phyloP scores from a whole-genome alignment of 495 filamentous ascomycete species.

The Filosporella fistucella region DNA sequence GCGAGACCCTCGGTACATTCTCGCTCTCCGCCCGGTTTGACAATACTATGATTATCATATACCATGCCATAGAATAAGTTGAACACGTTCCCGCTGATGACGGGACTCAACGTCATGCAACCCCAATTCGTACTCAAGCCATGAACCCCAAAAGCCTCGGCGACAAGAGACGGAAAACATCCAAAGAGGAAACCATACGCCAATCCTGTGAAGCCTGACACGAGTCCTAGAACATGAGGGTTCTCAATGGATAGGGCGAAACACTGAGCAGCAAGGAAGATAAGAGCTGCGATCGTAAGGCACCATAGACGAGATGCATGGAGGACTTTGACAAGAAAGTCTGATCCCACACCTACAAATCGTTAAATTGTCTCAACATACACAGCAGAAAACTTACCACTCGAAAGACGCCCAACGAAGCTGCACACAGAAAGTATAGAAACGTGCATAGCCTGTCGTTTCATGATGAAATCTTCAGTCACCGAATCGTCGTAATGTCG shows the following conservation, averaged over 20 bases:
- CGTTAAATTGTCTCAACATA: neutral
- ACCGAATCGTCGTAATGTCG: slow-evolving; percentile 73
- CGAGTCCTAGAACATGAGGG: slow-evolving; percentile 69
- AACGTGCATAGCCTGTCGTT: slow-evolving; percentile 86
- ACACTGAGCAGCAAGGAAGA: slow-evolving; percentile 81
- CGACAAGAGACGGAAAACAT: slow-evolving; percentile 86
- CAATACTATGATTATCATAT: slow-evolving; percentile 72
- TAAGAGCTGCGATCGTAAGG: slow-evolving; percentile 64
- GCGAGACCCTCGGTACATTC: slow-evolving; percentile 73
- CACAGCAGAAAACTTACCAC: slow-evolving; percentile 43
- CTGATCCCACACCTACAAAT: slow-evolving; percentile 73
- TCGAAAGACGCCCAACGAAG: slow-evolving; percentile 75
- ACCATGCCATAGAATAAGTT: slow-evolving; percentile 83
- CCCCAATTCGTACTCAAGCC: slow-evolving; percentile 95
- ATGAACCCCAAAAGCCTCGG: slow-evolving; percentile 84
- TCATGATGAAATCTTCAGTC: slow-evolving; percentile 67
- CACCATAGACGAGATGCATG: slow-evolving; percentile 86
- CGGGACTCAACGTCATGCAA: slow-evolving; percentile 82
- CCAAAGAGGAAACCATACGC: slow-evolving; percentile 95
- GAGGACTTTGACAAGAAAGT: slow-evolving; percentile 77
- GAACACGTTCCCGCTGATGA: slow-evolving; percentile 84
- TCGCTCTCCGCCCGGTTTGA: slow-evolving; percentile 61
- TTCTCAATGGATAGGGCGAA: slow-evolving; percentile 74
- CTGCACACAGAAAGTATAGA: slow-evolving; percentile 84
- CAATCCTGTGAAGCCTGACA: slow-evolving; percentile 80